Conservation (phyloP, 306 rosid species). For the Lathyrus oleraceus region DNA sequence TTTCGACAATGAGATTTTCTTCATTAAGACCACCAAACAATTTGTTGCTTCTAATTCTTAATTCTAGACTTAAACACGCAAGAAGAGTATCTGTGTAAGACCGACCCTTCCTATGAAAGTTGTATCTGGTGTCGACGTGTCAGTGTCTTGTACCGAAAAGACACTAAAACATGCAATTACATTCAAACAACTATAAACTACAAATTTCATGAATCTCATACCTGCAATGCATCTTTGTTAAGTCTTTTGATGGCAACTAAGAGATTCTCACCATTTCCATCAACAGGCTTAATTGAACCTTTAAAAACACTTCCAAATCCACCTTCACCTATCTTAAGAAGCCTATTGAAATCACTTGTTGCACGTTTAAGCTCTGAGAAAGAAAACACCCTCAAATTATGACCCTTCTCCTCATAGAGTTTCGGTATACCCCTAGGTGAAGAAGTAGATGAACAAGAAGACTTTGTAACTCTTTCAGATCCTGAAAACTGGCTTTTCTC, state of each 20-base stretch:
- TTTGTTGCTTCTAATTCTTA: not conserved
- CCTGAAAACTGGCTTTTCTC: slow-evolving; percentile 48
- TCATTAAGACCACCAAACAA: not conserved
- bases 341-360: slow-evolving; percentile 60
- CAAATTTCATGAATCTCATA: slow-evolving; percentile 34
- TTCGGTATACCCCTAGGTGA: slow-evolving; percentile 74
- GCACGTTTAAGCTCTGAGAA: slow-evolving; percentile 63
- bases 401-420: slow-evolving; percentile 80
- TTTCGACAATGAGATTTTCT: not conserved
- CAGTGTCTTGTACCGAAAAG: not conserved
- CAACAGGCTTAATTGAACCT: slow-evolving; percentile 67
- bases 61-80: not conserved
- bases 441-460: slow-evolving; percentile 59
- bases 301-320: slow-evolving; percentile 89
- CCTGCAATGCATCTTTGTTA: slow-evolving; percentile 76
- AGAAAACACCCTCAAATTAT: slow-evolving; percentile 64
- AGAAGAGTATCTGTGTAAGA: not conserved
- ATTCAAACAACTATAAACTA: not conserved
- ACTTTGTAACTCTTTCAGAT: slow-evolving; percentile 46
- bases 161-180: not conserved
- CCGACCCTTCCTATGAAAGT: not conserved
- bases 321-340: slow-evolving; percentile 84
- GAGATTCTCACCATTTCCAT: slow-evolving; percentile 52
- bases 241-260: slow-evolving; percentile 78
- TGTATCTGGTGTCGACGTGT: not conserved